Percentiles rank a stretch among this genome's conserved stretches.
Evolutionary conservation across 805 yeast species (phyloP).

Genomic region (Kuraishia capsulata): DNA sequence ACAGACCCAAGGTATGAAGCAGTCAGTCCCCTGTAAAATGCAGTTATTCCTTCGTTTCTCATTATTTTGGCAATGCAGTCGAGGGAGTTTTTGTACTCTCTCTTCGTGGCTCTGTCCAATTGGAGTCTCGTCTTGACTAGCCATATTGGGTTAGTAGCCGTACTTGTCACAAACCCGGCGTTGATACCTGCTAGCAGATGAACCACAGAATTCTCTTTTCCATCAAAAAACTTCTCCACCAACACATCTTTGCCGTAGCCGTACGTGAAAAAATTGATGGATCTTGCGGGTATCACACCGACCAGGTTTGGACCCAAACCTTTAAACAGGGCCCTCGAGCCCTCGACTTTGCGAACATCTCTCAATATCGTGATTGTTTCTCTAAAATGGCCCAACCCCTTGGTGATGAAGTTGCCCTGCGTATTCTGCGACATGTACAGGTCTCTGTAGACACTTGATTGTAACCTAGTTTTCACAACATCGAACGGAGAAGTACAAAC

Average conservation of each 20-base stretch:
- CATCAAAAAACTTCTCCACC: slow-evolving; percentile 57
- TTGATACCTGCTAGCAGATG: slow-evolving; percentile 79
- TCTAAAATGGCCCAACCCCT: slow-evolving; percentile 52
- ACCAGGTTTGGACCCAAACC: slow-evolving; percentile 96
- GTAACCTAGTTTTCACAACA: slow-evolving; percentile 91
- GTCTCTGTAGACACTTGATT: slow-evolving; percentile 71
- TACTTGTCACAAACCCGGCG: slow-evolving; percentile 92
- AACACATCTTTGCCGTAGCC: slow-evolving; percentile 83
- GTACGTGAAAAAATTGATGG: slow-evolving; percentile 92
- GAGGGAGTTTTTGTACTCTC: slow-evolving; percentile 71
- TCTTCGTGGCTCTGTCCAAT: slow-evolving; percentile 60
- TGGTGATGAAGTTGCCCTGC: slow-evolving; percentile 24
- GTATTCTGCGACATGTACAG: slow-evolving; percentile 36
- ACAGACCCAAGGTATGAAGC: slow-evolving; percentile 92
- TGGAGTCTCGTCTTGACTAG: slow-evolving; percentile 90
- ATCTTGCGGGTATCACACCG: slow-evolving; percentile 97
- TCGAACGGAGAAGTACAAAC: slow-evolving; percentile 90
- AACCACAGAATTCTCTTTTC: slow-evolving; percentile 74
- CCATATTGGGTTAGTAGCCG: slow-evolving; percentile 98
- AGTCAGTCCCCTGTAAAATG: slow-evolving; percentile 83
- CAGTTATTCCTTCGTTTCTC: slow-evolving; percentile 66
- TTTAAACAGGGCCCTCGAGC: slow-evolving; percentile 77
- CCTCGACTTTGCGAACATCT: slow-evolving; percentile 67
- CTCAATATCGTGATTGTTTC: slow-evolving; percentile 73
- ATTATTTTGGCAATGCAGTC: slow-evolving; percentile 73